phyloP scores from a whole-genome alignment of 2,329 filamentous ascomycete genomes.

The Endothia cerciana region DNA sequence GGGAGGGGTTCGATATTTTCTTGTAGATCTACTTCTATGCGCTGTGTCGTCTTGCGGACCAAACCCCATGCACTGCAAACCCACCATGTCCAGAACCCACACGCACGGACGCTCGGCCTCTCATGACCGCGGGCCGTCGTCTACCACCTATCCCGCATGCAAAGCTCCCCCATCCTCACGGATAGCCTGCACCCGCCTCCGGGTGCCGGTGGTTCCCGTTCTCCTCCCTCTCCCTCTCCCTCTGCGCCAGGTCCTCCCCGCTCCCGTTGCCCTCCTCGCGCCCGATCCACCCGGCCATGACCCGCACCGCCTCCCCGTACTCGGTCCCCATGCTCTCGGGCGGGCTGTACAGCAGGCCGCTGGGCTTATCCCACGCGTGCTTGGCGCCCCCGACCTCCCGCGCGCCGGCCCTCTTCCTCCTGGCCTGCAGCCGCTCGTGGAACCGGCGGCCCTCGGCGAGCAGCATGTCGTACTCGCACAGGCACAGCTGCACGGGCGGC shows the following conservation, averaged over 20 bases:
- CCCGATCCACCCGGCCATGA: constrained; percentile 24
- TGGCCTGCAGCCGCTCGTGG: constrained; percentile 56
- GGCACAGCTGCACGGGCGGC: constrained; percentile 60
- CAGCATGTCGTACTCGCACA: constrained; percentile 71
- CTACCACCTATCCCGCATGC: neutral
- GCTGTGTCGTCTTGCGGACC: neutral
- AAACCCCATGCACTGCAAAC: neutral
- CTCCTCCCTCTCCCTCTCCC: neutral
- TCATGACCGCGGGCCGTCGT: neutral
- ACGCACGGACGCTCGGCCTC: neutral
- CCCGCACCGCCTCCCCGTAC: constrained; percentile 28
- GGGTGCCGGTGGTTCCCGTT: neutral
- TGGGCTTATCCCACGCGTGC: constrained; percentile 69
- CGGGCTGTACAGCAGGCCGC: constrained; percentile 34
- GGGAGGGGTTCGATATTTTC: no score
- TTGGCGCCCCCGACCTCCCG: constrained; percentile 59
- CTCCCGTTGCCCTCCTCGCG: constrained; percentile 19
- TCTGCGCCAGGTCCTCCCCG: constrained; percentile 2
- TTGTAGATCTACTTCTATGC: neutral
- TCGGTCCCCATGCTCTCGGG: constrained; percentile 20
- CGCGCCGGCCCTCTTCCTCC: constrained; percentile 55
- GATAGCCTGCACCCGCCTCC: neutral
- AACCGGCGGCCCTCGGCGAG: constrained; percentile 64
- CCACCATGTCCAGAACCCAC: neutral
- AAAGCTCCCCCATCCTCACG: neutral